Evolutionary conservation across 2,329 filamentous ascomycete genomes (phyloP).

Genomic region (Fusarium subtropicale): DNA sequence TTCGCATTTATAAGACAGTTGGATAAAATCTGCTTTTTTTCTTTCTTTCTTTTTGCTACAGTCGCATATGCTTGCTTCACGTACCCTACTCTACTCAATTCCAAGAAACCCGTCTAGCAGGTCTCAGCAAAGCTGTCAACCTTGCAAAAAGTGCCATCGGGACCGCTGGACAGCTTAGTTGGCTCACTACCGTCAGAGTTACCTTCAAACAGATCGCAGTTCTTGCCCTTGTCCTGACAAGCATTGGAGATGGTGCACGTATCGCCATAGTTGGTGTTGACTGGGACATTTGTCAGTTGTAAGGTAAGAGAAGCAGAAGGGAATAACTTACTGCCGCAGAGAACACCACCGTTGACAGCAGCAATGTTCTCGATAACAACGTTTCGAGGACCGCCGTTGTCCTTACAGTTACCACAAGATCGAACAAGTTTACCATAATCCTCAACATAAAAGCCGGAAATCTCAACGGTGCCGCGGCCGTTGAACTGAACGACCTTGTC

Average conservation of each 20-base stretch:
- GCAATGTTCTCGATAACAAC: conserved; percentile 34
- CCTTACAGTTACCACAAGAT: conserved; percentile 55
- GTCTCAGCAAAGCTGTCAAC: conserved; percentile 25
- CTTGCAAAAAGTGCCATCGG: conserved; percentile 37
- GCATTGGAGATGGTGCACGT: conserved; percentile 41
- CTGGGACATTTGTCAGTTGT: neutral
- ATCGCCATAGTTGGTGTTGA: conserved; percentile 45
- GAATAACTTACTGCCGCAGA: conserved; percentile 35
- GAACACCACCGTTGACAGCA: conserved; percentile 40
- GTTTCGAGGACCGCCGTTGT: conserved; percentile 38
- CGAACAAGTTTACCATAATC: conserved; percentile 63
- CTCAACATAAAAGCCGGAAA: conserved; percentile 45
- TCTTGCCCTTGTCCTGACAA: conserved; percentile 40
- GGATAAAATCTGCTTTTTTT: neutral
- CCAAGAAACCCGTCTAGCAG: conserved; percentile 17
- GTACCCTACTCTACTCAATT: neutral
- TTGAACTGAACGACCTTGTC: conserved; percentile 60
- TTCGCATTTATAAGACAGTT: neutral
- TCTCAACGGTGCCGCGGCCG: conserved; percentile 54
- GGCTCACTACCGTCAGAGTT: conserved; percentile 38
- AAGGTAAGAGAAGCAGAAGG: no score
- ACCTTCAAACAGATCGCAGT: conserved; percentile 36
- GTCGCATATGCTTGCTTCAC: neutral
- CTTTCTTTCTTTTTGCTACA: neutral
- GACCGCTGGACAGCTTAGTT: conserved; percentile 34